phyloP scores from a whole-genome alignment of 1,284 basidiomycete genomes.

The Naganishia liquefaciens region DNA sequence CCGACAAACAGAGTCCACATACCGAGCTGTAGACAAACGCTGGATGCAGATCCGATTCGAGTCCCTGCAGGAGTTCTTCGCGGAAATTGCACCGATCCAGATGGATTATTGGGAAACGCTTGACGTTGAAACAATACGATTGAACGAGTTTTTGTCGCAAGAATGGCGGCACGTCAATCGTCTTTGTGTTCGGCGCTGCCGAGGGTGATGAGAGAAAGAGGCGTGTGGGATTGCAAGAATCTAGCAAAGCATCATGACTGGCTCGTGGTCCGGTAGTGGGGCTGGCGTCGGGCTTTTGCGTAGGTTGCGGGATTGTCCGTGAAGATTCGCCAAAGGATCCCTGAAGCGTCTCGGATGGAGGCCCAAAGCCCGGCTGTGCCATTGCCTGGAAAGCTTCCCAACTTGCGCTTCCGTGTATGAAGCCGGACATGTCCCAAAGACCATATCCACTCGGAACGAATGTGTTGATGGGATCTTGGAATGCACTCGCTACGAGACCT shows the following conservation, averaged over 20 bases:
- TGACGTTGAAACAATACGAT: constrained; percentile 23
- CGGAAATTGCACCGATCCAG: constrained; percentile 10
- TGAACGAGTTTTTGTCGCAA: constrained; percentile 16
- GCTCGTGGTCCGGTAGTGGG: no score
- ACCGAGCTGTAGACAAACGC: constrained; percentile 19
- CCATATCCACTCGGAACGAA: no score
- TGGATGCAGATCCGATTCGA: constrained; percentile 15
- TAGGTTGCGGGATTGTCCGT: no score
- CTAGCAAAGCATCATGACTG: not conserved
- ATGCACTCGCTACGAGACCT: no score
- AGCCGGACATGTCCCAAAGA: not conserved
- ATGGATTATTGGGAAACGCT: constrained; percentile 19
- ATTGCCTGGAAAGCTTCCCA: not conserved
- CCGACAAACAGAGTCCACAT: not conserved
- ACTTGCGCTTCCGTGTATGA: not conserved
- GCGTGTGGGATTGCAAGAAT: not conserved
- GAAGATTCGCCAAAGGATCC: no score
- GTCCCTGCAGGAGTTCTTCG: not conserved
- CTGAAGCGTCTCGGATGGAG: no score
- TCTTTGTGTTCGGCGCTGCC: not conserved
- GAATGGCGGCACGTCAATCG: constrained; percentile 21
- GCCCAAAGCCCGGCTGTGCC: not conserved
- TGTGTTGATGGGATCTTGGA: no score
- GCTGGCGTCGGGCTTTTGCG: no score
- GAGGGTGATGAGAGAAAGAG: not conserved